Evolutionary conservation across 768 basidiomycete genomes (phyloP), one percentile per base, ranked within the genome.

Genomic region (Tephrocybe rancida): DNA sequence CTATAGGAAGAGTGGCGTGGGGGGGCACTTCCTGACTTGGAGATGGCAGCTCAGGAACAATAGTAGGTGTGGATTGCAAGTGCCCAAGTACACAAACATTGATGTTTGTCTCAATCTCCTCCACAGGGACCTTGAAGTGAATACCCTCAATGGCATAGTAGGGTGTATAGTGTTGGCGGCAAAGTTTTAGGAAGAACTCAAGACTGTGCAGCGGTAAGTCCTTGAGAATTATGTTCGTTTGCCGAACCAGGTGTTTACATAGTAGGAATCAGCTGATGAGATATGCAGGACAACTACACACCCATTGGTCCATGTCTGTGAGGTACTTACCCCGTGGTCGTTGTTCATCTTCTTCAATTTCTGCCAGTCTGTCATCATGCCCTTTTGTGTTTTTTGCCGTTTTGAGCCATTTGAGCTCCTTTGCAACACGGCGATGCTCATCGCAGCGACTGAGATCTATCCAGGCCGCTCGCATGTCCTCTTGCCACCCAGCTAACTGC

Each of bases 221-320:
- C 3, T 61, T 30, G n/a, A 61, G 46, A 2, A 2, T 30, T 9
- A 13, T 14, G 41, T 61, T 61, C 1, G 50, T 50, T 19, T 48
- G 44, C 6, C 58, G 30, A 24, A 63, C 46, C 16, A 63, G 57
- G 44, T 63, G 61, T 43, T 63, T 61, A 50, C 61, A 63, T 6
- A 55, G 25, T 16, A 62, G 38, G 35, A 60, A 62, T 14, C 48
- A 48, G 34, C 56, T 60, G 35, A 48, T 48, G 18, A 54, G 53
- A 13, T 54, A 48, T n/a, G 46, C 16, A 5, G 47, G 55, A 44
- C 62, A 63, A 44, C 57, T 59, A 37, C 63, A 65, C 2, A 52
- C 58, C 64, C 62, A 61, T 19, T 41, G 32, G 6, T 61, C 21
- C 21, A 60, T 27, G 21, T 56, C 53, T 1, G 62, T 63, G 8